Percentiles rank a stretch among this genome's conserved stretches.
These are phyloP conservation scores for Eimeria falciformis DNA, from an alignment of 169 alveolate genomes.

Conservation along the genomic window DNA sequence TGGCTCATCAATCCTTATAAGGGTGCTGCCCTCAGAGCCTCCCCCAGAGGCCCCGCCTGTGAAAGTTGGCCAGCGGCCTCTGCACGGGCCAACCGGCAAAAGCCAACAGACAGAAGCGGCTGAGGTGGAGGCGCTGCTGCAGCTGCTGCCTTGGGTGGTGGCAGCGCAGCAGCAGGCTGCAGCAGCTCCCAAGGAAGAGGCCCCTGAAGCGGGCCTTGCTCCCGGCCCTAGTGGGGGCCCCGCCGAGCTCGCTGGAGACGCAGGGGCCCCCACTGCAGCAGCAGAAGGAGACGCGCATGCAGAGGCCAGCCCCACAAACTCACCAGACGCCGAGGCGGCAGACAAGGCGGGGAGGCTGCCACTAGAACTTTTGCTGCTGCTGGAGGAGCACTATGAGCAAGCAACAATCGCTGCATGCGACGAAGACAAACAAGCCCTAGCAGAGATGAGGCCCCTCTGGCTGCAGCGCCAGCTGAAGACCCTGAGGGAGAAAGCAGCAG, in stretches of 20 bases:
- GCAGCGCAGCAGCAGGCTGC: slow-evolving; percentile 22
- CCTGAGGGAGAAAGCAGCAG: slow-evolving; percentile 4
- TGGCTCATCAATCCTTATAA: neutral
- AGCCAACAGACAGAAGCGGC: slow-evolving; percentile 8
- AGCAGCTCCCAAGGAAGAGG: too few relatives aligned
- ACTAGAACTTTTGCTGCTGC: neutral
- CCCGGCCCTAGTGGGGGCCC: neutral
- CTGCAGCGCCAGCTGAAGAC: slow-evolving; percentile 15
- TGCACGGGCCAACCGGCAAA: neutral
- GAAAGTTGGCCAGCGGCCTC: neutral
- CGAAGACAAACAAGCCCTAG: neutral
- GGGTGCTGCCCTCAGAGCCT: neutral
- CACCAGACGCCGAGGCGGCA: neutral
- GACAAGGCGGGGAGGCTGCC: neutral
- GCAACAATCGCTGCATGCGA: slow-evolving; percentile 12
- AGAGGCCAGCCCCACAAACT: neutral
- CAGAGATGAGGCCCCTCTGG: neutral
- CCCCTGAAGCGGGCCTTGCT: neutral
- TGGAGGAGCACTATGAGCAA: neutral
- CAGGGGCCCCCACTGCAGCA: neutral
- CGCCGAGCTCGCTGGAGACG: neutral
- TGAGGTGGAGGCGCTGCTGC: slow-evolving; percentile 33
- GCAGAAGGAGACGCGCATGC: neutral
- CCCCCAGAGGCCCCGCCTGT: neutral
- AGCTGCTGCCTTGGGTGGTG: slow-evolving; percentile 33